Evolutionary conservation across 495 filamentous ascomycete species (phyloP).

Genomic region (Penicillium herquei): DNA sequence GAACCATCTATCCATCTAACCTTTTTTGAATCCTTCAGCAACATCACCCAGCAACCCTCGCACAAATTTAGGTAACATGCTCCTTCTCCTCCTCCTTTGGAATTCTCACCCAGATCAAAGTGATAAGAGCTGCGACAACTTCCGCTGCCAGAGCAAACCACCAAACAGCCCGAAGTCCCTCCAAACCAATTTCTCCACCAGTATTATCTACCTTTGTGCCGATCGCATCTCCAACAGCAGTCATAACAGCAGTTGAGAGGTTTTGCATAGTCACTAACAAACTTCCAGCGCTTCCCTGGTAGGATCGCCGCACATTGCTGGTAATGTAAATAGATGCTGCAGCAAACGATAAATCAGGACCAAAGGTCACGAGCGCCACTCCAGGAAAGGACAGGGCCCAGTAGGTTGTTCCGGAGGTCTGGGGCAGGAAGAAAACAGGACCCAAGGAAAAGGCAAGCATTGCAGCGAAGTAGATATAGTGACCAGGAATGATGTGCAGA

Average conservation of each 20-base stretch:
- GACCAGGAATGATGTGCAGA: slow-evolving; percentile 45
- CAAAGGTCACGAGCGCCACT: slow-evolving; percentile 31
- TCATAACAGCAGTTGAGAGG: slow-evolving; percentile 42
- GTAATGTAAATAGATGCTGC: slow-evolving; percentile 37
- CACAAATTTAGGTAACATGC: slow-evolving; percentile 39
- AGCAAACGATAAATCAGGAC: slow-evolving; percentile 33
- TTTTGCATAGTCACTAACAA: slow-evolving; percentile 36
- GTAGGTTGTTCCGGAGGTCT: slow-evolving; percentile 27
- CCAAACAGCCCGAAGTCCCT: slow-evolving; percentile 46
- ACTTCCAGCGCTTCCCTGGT: slow-evolving; percentile 35
- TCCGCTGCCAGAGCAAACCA: slow-evolving; percentile 45
- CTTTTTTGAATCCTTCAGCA: too few species aligned
- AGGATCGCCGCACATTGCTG: slow-evolving; percentile 31
- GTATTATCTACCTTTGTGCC: slow-evolving; percentile 37
- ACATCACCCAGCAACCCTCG: too few species aligned
- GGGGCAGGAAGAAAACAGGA: slow-evolving; percentile 34
- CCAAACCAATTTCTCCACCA: slow-evolving; percentile 38
- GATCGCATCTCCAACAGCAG: slow-evolving; percentile 43
- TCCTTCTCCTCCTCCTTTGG: slow-evolving; percentile 52
- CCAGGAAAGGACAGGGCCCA: slow-evolving; percentile 34
- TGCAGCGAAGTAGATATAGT: slow-evolving; percentile 44
- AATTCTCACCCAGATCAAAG: slow-evolving; percentile 40
- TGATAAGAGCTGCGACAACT: slow-evolving; percentile 40
- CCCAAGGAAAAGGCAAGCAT: slow-evolving; percentile 35
- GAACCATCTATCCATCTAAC: too few species aligned